Conservation (phyloP, 306 rosid species). For the Lupinus albus region DNA sequence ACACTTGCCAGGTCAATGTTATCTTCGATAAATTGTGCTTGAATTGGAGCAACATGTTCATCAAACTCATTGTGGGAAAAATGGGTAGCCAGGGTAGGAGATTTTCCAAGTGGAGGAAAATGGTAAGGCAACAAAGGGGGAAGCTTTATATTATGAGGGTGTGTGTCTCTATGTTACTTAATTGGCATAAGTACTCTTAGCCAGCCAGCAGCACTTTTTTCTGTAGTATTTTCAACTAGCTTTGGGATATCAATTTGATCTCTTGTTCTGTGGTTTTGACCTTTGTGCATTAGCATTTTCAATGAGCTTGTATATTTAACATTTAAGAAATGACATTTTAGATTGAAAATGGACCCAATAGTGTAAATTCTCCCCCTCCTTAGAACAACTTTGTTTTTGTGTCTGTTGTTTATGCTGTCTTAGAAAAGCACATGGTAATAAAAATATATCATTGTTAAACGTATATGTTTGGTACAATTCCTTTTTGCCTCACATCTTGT, state of each 20-base stretch:
- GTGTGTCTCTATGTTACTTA: conserved; percentile 83
- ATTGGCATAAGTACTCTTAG: conserved; percentile 66
- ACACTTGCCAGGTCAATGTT: conserved; percentile 30
- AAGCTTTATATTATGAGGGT: conserved; percentile 77
- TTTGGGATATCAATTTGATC: conserved; percentile 4
- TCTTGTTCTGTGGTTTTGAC: conserved; percentile 14
- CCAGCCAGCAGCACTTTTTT: conserved; percentile 31
- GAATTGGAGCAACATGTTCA: conserved; percentile 26
- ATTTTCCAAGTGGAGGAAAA: conserved; percentile 68
- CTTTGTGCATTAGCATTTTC: conserved; percentile 9
- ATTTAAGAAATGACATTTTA: conserved; percentile 17
- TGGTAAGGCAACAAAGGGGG: conserved; percentile 75
- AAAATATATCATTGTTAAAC: background rate
- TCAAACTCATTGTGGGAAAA: conserved; percentile 32
- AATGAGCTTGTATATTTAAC: conserved; percentile 24
- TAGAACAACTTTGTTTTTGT: background rate
- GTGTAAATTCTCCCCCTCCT: background rate
- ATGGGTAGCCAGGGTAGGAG: conserved; percentile 54
- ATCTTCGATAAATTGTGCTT: conserved; percentile 43
- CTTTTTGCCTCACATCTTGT: background rate
- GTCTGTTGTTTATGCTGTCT: conserved; percentile 17
- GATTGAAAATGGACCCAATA: background rate
- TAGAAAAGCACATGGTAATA: background rate
- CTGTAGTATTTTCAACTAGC: background rate
- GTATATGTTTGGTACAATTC: conserved; percentile 13